Evolutionary conservation across 2,329 filamentous ascomycete species (phyloP), one percentile per base, ranked within the genome.

Genomic region (Lasiodiplodia sp.): DNA sequence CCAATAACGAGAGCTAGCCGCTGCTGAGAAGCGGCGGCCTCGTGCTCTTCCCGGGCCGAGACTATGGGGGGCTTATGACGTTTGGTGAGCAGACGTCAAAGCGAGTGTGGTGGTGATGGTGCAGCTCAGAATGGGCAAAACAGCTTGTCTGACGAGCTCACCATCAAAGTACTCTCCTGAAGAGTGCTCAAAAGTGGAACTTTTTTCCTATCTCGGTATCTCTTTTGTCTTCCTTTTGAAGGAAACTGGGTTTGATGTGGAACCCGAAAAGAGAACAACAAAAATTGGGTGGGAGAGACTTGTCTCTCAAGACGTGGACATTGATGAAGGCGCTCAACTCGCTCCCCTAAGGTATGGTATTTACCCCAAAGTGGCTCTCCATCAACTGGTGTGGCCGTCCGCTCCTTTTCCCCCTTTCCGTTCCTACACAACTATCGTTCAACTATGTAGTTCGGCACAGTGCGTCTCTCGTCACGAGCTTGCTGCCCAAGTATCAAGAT

Each of bases 1-100:
- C n/a, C 57, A 62, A 62, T 62, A 62, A 62, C 57, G 38, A 62
- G 18, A 31, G 57, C 57, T 62, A 62, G 57, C 57, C 57, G 40
- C 38, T 47, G 57, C 21, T 23, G 37, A 44, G 21, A 52, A 60
- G 37, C 57, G 57, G 57, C 57, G 57, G 57, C 57, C 57, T 62
- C 38, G 25, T 18, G 23, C 25, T 21, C 38, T 49, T 62, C 10
- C 38, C 23, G 57, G 57, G 57, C 25, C 14, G 57, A 62, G 57
- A n/a, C 31, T 62, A 1, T 5, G 37, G 57, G 56, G 56, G 38
- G 38, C 38, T 62, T 18, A 23, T 62, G n/a, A 18, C 25, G 38
- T 62, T 8, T 38, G 57, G 57, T 62, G 57, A 23, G 18, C 38
- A 38, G 23, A 18, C 14, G 40, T 16, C 6, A 25, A 40, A 49